phyloP scores from a whole-genome alignment of 2,329 filamentous ascomycete genomes.

The Aureobasidium leucospermi region DNA sequence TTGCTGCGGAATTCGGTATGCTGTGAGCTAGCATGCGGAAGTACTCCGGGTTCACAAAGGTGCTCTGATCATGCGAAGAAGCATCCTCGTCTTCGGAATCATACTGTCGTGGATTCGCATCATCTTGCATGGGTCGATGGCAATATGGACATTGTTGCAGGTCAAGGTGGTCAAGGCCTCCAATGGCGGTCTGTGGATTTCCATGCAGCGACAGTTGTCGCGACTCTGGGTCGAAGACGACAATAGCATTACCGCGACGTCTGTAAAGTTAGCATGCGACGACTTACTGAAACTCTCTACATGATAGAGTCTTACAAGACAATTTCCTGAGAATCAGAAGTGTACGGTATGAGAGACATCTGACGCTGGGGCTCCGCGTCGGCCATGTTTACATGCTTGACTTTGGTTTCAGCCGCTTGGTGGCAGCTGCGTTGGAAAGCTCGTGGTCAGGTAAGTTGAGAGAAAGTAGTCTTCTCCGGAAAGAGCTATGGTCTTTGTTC shows the following conservation, averaged over 20 bases:
- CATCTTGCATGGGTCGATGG: slow-evolving; percentile 60
- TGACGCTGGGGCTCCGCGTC: slow-evolving; percentile 24
- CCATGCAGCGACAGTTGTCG: slow-evolving; percentile 76
- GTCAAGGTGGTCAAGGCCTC: slow-evolving; percentile 46
- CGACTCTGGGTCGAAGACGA: slow-evolving; percentile 80
- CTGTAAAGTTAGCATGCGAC: slow-evolving; percentile 39
- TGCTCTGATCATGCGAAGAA: slow-evolving; percentile 33
- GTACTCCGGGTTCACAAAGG: slow-evolving; percentile 85
- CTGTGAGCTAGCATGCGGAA: slow-evolving; percentile 81
- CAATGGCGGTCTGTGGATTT: slow-evolving; percentile 47
- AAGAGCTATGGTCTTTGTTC: neutral
- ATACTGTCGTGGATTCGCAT: slow-evolving; percentile 22
- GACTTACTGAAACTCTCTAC: neutral
- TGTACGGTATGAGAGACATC: slow-evolving; percentile 71
- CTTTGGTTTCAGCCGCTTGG: neutral
- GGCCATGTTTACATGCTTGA: slow-evolving; percentile 15
- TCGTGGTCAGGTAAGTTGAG: neutral
- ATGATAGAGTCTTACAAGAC: slow-evolving; percentile 57
- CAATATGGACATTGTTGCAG: slow-evolving; percentile 75
- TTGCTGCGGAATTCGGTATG: slow-evolving; percentile 43
- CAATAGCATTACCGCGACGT: slow-evolving; percentile 85
- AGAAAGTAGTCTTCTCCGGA: no score
- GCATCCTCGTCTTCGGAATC: slow-evolving; percentile 23
- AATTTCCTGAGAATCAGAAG: slow-evolving; percentile 64
- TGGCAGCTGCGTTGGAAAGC: neutral